Base-by-base conservation (phyloP, 805 yeast genomes). In the Myxozyma mucilagina region DNA sequence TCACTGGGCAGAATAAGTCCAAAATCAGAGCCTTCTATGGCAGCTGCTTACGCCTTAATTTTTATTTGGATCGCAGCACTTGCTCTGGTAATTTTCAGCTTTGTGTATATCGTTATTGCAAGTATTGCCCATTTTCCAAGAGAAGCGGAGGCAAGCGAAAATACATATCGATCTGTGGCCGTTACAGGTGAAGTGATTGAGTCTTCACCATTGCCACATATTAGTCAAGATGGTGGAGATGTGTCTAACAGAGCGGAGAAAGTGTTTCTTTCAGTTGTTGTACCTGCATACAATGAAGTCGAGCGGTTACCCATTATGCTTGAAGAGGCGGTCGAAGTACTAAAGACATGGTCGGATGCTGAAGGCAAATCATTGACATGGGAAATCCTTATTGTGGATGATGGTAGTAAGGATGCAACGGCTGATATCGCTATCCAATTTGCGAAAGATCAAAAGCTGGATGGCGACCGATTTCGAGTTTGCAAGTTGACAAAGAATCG, bases 271-370 rank as follows among this genome's bases (percentile, higher is more conserved):
- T 84, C 94, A 31, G 86, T 94, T 31, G 91, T 94, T 6, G 83
- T 94, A 5, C 99, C 99, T n/a, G 90, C 97, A 72, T 94, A 82
- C 71, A 94, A 94, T 71, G 99, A 94, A 74, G 85, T 87, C 0
- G 73, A 77, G 13, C 80, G 99, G 56, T 80, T 94, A 62, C 81
- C 82, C 36, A 72, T 75, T 43, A 89, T 90, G 94, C 75, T 90
- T 43, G 84, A 82, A 54, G 97, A 90, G 58, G 79, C 89, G 0
- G 58, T 69, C 10, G 57, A 47, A 9, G 65, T 66, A 20, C 58
- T 69, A 9, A 47, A 47, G 32, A 34, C 36, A 5, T 51, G 4
- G 67, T 75, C 6, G 75, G 43, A 11, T 1, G 42, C 13, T 3
- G 45, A 36, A 8, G 61, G 44, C 8, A 56, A 64, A 2, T 65